These are phyloP conservation scores for Microsporum audouinii DNA, from an alignment of 2,329 filamentous ascomycete genomes.

Conservation along the genomic window DNA sequence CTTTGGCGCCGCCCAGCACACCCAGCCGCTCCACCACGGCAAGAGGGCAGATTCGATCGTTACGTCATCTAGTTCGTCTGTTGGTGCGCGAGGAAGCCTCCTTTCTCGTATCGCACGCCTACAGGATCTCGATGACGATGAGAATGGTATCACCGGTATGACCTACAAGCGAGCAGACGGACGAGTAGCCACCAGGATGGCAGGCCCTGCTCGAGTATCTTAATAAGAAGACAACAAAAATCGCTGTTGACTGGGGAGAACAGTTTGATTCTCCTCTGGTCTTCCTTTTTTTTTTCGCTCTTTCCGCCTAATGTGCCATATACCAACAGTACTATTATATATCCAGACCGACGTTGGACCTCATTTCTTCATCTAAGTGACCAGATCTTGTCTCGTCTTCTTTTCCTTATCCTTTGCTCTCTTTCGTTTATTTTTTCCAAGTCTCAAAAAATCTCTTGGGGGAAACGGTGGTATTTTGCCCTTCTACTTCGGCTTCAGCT, in stretches of 20 bases:
- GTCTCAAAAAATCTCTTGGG: not conserved
- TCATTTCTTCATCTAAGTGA: not conserved
- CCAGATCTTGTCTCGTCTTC: not conserved
- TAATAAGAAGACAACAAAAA: not conserved
- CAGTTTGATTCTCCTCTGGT: too few species aligned
- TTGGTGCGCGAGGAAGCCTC: not conserved
- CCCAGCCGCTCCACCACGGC: conserved; percentile 34
- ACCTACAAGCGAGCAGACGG: conserved; percentile 11
- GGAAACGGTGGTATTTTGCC: conserved; percentile 1
- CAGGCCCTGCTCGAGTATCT: not conserved
- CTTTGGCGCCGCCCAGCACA: conserved; percentile 26
- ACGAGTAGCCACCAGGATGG: conserved; percentile 2
- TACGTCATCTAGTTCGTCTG: conserved; percentile 12
- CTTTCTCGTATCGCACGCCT: not conserved
- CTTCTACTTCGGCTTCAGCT: not conserved
- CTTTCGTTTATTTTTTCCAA: not conserved
- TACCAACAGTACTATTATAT: not conserved
- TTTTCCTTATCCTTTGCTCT: not conserved
- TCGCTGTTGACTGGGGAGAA: not conserved
- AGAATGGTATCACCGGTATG: not conserved
- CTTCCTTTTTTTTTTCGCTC: not conserved
- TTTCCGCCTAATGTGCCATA: not conserved
- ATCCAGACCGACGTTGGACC: not conserved
- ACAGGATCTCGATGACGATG: not conserved
- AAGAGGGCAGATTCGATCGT: conserved; percentile 30